Conservation (phyloP, 768 basidiomycete genomes). For the Xerocomus potaroensis region DNA sequence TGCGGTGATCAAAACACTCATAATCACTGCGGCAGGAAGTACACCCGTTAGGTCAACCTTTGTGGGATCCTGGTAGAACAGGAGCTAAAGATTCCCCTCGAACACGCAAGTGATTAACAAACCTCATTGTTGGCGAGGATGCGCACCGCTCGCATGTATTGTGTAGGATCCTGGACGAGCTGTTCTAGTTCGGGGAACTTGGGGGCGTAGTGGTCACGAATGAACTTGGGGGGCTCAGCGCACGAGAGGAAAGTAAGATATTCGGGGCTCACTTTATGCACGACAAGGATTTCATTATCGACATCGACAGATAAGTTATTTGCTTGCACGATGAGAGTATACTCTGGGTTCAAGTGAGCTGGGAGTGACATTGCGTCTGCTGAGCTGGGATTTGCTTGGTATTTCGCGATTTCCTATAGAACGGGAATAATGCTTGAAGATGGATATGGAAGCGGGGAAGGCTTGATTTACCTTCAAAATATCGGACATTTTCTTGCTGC, state of each 20-base stretch:
- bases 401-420: constrained; percentile 83
- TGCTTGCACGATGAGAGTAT: constrained; percentile 92
- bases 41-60: constrained; percentile 78
- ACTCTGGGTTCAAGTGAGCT: constrained; percentile 90
- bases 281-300: constrained; percentile 95
- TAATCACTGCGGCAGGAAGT: constrained; percentile 84
- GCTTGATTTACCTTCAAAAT: constrained; percentile 61
- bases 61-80: constrained; percentile 63
- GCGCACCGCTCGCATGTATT: constrained; percentile 90
- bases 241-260: constrained; percentile 2
- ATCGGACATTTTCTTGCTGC: constrained; percentile 84
- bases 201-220: constrained; percentile 92
- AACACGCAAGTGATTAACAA: constrained; percentile 11
- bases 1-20: constrained; percentile 95
- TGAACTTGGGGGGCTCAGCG: constrained; percentile 57
- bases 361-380: constrained; percentile 74
- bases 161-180: constrained; percentile 84
- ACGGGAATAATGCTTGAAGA: background rate
- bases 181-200: constrained; percentile 98
- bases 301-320: constrained; percentile 98
- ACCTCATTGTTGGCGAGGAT: constrained; percentile 82
- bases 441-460: background rate
- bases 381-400: constrained; percentile 72
- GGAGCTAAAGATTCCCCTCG: background rate
- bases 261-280: constrained; percentile 71